Base-by-base conservation (phyloP, 2,329 filamentous ascomycete genomes). In the Neopestalotiopsis sp. region DNA sequence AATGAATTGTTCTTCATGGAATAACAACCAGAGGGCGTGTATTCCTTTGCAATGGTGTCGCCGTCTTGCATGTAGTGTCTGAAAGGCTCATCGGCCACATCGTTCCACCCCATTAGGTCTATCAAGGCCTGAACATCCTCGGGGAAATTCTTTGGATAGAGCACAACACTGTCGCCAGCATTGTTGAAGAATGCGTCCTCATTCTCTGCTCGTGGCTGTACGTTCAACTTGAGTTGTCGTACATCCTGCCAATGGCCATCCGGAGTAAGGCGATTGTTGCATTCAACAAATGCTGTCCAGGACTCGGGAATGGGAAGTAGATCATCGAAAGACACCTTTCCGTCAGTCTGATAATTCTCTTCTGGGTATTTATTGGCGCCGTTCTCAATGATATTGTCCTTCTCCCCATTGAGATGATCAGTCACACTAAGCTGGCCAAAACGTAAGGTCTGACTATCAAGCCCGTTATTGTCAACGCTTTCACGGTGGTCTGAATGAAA, bases 191-290 rank as follows among this genome's bases (percentile, higher is more conserved):
- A 56, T 14, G 5, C 60, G 28, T 57, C 45, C 14, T 34, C 28
- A 1, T 4, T 34, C 24, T 59, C 57, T 7, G 12, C 9, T 34
- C 14, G 28, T 68, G 69, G 70, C 64, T 45, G 12, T 78, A 89
- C 74, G 9, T 83, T 84, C 14, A 98, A 84, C 1, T 84, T 86
- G n/a, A 98, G 81, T 66, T 93, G 88, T 0, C 96, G 92, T 59
- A 98, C 95, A 81, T 99, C 96, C 82, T 99, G 96, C 91, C 94
- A 98, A 81, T 99, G 96, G 1, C 84, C 83, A 1, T 79, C 63
- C 0, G 95, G 90, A 0, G 96, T 99, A 5, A 97, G 79, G 17
- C 95, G 89, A 20, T 84, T 79, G 76, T 97, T 97, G n/a, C 81
- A 78, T 0, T 84, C 75, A 0, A 99, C 77, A 0, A 80, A 86